Base-by-base conservation (phyloP, 2,329 filamentous ascomycete species). In the Blumeria hordei region DNA sequence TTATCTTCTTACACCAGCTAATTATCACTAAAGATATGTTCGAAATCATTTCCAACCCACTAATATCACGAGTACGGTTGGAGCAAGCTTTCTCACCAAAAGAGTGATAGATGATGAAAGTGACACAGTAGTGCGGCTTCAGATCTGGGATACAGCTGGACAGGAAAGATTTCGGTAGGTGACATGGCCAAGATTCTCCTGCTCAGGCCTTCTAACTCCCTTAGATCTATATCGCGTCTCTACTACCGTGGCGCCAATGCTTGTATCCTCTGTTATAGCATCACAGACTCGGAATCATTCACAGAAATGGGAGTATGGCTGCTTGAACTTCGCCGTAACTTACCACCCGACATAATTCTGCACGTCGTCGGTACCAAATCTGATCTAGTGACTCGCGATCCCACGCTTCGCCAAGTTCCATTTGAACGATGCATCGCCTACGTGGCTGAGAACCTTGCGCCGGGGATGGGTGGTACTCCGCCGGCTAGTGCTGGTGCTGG, bases 161-260 rank as follows among this genome's bases (percentile, higher is more conserved):
- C 90, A 98, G 66, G 90, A 98, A 71, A 80, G 90, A 56, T 98
- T 96, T 68, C 80, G 90, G 64, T 64, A 58, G 49, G 58, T 34
- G 10, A 50, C 51, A 21, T 43, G 39, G n/a, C 34, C 16, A 16
- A 53, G 52, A 28, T 14, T 49, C 37, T 16, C 14, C 53, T 41
- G 41, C 34, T 39, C 51, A 57, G 57, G 52, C 49, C 52, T 53
- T 34, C 33, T 39, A n/a, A 32, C 43, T 32, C n/a, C 16, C 32
- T 50, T 45, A 64, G 63, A 62, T 88, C 84, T 58, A 96, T 98
- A 64, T 93, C 87, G 9, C 83, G 88, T 56, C 78, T 98, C 55
- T 96, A 96, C 73, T 98, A 98, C 70, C 83, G 90, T 64, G 88
- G 88, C 65, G 90, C 90, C 58, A 90, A 94, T 65, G 88, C 88